Conservation (phyloP, 306 rosid species). For the Quercus agrifolia region DNA sequence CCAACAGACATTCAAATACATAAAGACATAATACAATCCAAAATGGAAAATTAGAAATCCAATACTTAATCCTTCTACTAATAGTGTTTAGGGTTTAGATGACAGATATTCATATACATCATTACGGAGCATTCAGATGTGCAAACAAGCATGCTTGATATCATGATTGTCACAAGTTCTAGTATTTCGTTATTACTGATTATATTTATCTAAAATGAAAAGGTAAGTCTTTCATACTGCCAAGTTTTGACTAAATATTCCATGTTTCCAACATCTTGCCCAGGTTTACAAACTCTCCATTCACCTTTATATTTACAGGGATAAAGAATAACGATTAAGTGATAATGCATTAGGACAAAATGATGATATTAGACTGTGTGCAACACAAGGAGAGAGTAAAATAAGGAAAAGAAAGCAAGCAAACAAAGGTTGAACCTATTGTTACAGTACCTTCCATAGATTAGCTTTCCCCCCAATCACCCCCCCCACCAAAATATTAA, state of each 20-base stretch:
- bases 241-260: background rate
- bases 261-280: background rate
- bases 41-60: background rate
- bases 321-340: background rate
- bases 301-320: background rate
- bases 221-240: background rate
- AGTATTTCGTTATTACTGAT: too few relatives aligned
- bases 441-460: slow-evolving; percentile 10
- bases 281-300: background rate
- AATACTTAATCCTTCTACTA: background rate
- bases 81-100: background rate
- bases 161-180: too few relatives aligned
- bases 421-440: background rate
- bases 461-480: slow-evolving; percentile 66
- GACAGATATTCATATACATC: background rate
- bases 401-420: background rate
- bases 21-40: background rate
- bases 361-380: background rate
- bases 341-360: background rate
- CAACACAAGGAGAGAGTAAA: background rate
- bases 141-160: background rate
- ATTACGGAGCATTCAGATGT: background rate
- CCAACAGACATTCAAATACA: background rate
- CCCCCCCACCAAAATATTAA: slow-evolving; percentile 69
- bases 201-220: too few relatives aligned